These are phyloP conservation scores for Hypoxylon sp. DNA, from an alignment of 2,329 filamentous ascomycete species.

Conservation along the genomic window DNA sequence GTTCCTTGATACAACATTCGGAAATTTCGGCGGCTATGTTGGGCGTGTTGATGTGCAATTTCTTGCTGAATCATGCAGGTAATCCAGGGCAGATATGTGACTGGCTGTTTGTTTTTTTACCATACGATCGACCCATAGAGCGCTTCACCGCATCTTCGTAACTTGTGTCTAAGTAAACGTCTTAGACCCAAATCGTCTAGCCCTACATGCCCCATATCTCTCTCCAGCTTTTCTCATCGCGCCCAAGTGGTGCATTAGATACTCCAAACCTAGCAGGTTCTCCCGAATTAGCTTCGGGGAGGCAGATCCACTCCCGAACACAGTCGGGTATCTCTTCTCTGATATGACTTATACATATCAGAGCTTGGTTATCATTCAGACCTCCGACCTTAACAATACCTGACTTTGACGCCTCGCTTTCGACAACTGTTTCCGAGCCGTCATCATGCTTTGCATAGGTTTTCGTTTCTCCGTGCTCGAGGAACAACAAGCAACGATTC, in stretches of 20 bases:
- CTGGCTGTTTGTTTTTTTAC: too few species aligned
- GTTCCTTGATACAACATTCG: not conserved
- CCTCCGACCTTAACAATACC: constrained; percentile 65
- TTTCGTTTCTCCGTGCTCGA: constrained; percentile 70
- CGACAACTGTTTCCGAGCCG: constrained; percentile 48
- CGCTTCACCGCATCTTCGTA: not conserved
- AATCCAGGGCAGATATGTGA: constrained; percentile 2
- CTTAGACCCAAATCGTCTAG: constrained; percentile 6
- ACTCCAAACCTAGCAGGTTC: constrained; percentile 69
- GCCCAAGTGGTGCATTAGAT: constrained; percentile 67
- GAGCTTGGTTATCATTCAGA: constrained; percentile 74
- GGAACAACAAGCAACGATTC: constrained; percentile 87
- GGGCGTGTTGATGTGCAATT: too few species aligned
- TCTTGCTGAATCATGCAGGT: constrained; percentile 18
- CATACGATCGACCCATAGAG: not conserved
- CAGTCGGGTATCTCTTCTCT: constrained; percentile 88
- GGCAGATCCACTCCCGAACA: constrained; percentile 83
- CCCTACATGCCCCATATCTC: constrained; percentile 67
- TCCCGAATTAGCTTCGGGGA: constrained; percentile 77
- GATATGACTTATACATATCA: constrained; percentile 92
- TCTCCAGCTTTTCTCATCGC: constrained; percentile 66
- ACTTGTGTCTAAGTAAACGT: constrained; percentile 1
- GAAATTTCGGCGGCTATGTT: too few species aligned
- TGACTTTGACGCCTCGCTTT: constrained; percentile 56
- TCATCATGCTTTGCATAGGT: constrained; percentile 49